Evolutionary conservation across 495 filamentous ascomycete genomes (phyloP), one percentile per base, ranked within the genome.

Genomic region (Apodospora peruviana): DNA sequence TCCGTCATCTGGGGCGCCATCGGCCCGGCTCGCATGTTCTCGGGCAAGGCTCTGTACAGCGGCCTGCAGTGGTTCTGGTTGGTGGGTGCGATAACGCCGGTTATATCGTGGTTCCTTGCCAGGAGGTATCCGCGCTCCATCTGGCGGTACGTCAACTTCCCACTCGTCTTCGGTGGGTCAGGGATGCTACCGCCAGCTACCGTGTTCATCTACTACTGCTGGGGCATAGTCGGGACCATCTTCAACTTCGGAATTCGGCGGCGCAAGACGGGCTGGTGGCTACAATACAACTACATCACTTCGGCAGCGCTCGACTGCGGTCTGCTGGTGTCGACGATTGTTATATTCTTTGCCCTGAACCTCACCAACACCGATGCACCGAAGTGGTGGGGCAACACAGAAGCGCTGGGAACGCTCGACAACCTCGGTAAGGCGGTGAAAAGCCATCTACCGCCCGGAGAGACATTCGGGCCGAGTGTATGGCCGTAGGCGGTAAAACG

Each of bases 261-360:
- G 51, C 72, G 75, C 50, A 81, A 71, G 65, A 76, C 72, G 25
- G 83, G 83, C 25, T 88, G 84, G 85, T 88, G 83, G 85, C 71
- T 83, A 70, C 80, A 83, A 51, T 88, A 87, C 64, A 90, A 89
- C 70, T 90, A 88, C 61, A 72, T 88, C 54, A 77, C 83, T 0
- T 86, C 84, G 18, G 85, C 86, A 0, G 86, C 80, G 3, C 69
- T 91, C 49, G 84, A 88, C 56, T 77, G 79, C 40, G 86, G 85
- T 11, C 70, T 89, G 19, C 76, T 78, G 2, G 63, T 88, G 5
- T 76, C 71, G 40, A 86, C 83, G 0, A 76, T 90, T 43, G 56
- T 89, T 19, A 85, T 89, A 44, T 87, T 90, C 73, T 75, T 88
- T 44, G 71, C 84, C 0, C 68, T 90, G 5, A 75, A 78, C 23